Conservation (phyloP, 2,329 filamentous ascomycete species). For the Aspergillus unguis region DNA sequence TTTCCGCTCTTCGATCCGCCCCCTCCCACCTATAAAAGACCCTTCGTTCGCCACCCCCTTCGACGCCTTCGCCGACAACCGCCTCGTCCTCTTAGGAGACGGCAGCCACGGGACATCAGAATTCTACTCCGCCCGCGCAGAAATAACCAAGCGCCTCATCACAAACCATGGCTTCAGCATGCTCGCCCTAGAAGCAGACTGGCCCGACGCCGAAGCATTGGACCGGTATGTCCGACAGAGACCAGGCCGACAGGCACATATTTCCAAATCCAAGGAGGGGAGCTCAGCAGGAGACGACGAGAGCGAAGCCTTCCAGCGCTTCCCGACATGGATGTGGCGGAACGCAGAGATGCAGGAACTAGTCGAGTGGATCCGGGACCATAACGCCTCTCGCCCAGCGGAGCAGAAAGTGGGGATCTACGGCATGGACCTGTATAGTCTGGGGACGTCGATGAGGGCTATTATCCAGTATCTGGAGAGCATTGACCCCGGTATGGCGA, state of each 20-base stretch:
- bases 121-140: constrained; percentile 52
- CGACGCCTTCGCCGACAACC: constrained; percentile 39
- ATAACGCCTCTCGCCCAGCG: constrained; percentile 36
- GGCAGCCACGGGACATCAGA: constrained; percentile 55
- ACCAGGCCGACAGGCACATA: constrained; percentile 34
- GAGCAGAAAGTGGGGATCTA: constrained; percentile 44
- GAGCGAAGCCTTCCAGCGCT: constrained; percentile 46
- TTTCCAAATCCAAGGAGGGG: constrained; percentile 21
- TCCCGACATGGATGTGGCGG: constrained; percentile 58
- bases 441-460: constrained; percentile 46
- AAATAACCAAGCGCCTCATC: constrained; percentile 52
- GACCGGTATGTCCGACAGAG: constrained; percentile 51
- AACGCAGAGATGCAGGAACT: constrained; percentile 52
- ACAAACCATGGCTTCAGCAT: constrained; percentile 50
- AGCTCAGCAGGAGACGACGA: constrained; percentile 8
- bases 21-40: constrained; percentile 36
- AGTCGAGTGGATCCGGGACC: constrained; percentile 51
- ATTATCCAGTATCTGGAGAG: constrained; percentile 50
- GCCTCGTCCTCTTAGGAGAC: constrained; percentile 46
- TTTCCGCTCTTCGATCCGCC: constrained; percentile 34
- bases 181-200: constrained; percentile 53
- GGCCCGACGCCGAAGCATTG: constrained; percentile 52
- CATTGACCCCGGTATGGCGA: constrained; percentile 44
- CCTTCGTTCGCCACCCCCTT: constrained; percentile 41
- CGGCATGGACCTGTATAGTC: constrained; percentile 53